Percentiles rank a stretch among this genome's conserved stretches.
Conservation (phyloP, 2,329 filamentous ascomycete species). For the Botrytis byssoidea region DNA sequence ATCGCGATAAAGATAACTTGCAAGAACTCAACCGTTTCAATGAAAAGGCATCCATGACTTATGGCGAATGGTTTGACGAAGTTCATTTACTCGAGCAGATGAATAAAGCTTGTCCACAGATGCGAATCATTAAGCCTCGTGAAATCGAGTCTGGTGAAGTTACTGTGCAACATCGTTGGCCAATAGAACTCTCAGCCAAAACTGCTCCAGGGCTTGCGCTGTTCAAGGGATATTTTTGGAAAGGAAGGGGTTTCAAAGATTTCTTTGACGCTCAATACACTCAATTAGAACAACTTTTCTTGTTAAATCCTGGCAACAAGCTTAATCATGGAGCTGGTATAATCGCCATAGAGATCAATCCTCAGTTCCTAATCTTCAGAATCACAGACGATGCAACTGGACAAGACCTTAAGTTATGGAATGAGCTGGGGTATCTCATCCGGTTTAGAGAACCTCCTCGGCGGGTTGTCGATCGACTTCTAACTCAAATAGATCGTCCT, state of each 20-base stretch:
- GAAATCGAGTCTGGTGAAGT: slow-evolving; percentile 28
- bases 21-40: slow-evolving; percentile 40
- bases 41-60: slow-evolving; percentile 37
- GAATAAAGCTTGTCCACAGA: slow-evolving; percentile 36
- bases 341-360: slow-evolving; percentile 37
- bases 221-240: slow-evolving; percentile 15
- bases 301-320: slow-evolving; percentile 19
- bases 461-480: slow-evolving; percentile 32
- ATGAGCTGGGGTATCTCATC: slow-evolving; percentile 38
- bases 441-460: slow-evolving; percentile 38
- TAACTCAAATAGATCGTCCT: slow-evolving; percentile 32
- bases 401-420: slow-evolving; percentile 40
- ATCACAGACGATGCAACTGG: slow-evolving; percentile 42
- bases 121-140: slow-evolving; percentile 38
- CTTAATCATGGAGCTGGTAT: slow-evolving; percentile 33
- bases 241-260: slow-evolving; percentile 26
- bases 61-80: slow-evolving; percentile 41
- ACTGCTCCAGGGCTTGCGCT: slow-evolving; percentile 35
- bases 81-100: slow-evolving; percentile 36
- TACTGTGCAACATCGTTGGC: slow-evolving; percentile 32
- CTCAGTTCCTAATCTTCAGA: slow-evolving; percentile 40
- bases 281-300: slow-evolving; percentile 21
- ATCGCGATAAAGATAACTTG: slow-evolving; percentile 38
- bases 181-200: slow-evolving; percentile 27
- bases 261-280: slow-evolving; percentile 35